Percentiles rank a stretch among this genome's conserved stretches.
phyloP scores from a whole-genome alignment of 352 stramenopile genomes.

The Globisporangium irregulare region DNA sequence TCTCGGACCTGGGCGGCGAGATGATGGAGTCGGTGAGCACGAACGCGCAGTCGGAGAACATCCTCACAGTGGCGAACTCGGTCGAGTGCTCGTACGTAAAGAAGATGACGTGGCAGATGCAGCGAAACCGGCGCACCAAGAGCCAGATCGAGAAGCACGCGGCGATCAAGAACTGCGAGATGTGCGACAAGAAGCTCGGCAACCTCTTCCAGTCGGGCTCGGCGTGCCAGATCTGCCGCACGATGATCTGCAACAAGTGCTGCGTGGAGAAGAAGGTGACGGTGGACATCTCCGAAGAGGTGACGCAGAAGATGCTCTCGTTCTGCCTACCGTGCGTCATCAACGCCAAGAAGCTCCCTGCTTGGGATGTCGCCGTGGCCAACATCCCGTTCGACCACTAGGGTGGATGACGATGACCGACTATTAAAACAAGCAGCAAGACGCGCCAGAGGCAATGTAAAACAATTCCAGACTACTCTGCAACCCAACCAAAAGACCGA shows the following conservation, averaged over 20 bases:
- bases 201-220: constrained; percentile 31
- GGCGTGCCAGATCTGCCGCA: constrained; percentile 37
- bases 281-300: constrained; percentile 28
- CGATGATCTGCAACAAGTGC: constrained; percentile 45
- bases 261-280: constrained; percentile 48
- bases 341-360: constrained; percentile 30
- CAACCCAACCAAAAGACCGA: background rate
- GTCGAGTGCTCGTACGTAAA: constrained; percentile 53
- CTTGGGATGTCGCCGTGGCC: constrained; percentile 36
- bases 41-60: constrained; percentile 25
- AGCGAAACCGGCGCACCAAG: constrained; percentile 9
- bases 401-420: background rate
- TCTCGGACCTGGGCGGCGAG: constrained; percentile 36
- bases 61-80: constrained; percentile 21
- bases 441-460: background rate
- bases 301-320: constrained; percentile 30
- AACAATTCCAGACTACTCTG: background rate
- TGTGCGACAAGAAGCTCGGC: constrained; percentile 37
- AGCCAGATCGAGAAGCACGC: constrained; percentile 19
- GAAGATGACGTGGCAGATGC: constrained; percentile 45
- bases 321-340: constrained; percentile 55
- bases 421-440: background rate
- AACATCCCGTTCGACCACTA: constrained; percentile 8
- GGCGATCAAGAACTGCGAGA: constrained; percentile 12
- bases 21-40: constrained; percentile 28